Conservation (phyloP, 371 early-diverging fungal species). For the Mycotypha africana region DNA sequence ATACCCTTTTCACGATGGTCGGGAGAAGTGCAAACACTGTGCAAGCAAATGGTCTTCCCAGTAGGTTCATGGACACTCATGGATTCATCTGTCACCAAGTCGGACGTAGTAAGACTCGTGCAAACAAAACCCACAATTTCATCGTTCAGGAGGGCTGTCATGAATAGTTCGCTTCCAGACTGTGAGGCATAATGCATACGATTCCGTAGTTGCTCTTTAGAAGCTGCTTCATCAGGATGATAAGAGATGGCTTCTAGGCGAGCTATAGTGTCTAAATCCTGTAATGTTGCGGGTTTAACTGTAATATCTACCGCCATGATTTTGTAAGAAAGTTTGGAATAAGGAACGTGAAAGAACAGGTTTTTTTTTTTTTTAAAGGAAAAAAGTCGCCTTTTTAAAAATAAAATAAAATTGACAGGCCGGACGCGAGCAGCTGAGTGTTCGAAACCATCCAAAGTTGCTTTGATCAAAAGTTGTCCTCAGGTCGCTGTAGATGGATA, state of each 20-base stretch:
- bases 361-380: too few species aligned
- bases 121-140: conserved; percentile 56
- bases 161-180: conserved; percentile 48
- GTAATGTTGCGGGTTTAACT: conserved; percentile 14
- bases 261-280: conserved; percentile 26
- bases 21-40: conserved; percentile 61
- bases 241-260: conserved; percentile 43
- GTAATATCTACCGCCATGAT: neutral
- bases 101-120: conserved; percentile 39
- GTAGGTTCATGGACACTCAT: conserved; percentile 58
- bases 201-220: conserved; percentile 45
- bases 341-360: too few species aligned
- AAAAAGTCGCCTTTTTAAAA: too few species aligned
- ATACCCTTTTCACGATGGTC: conserved; percentile 50
- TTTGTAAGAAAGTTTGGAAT: too few species aligned
- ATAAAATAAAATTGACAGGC: too few species aligned
- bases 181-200: conserved; percentile 43
- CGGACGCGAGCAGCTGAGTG: too few species aligned
- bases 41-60: conserved; percentile 62
- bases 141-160: conserved; percentile 35
- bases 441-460: too few species aligned
- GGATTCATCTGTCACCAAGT: conserved; percentile 58
- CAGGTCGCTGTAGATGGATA: too few species aligned
- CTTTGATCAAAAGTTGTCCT: too few species aligned
- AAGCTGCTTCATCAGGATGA: conserved; percentile 62